phyloP scores from a whole-genome alignment of 2,329 filamentous ascomycete genomes.

The Pyrenophora graminea region DNA sequence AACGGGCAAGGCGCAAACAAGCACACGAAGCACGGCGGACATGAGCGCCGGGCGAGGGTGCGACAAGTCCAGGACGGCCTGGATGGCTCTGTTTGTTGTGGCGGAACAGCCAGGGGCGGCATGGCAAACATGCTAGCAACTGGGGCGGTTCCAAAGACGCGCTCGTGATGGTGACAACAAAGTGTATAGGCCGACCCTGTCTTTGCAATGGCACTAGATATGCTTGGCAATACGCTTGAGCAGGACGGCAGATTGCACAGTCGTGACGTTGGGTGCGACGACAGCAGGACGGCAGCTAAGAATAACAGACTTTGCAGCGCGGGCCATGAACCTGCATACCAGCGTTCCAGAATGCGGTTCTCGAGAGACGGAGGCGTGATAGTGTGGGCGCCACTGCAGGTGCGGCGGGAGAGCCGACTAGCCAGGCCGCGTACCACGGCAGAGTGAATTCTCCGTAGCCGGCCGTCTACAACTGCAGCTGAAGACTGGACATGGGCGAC shows the following conservation, averaged over 20 bases:
- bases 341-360: constrained; percentile 16
- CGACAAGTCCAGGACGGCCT: no score
- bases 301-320: constrained; percentile 9
- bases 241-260: neutral
- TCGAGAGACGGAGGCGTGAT: neutral
- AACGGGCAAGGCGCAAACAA: no score
- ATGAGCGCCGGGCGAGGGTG: no score
- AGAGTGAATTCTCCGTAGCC: constrained; percentile 3
- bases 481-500: no score
- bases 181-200: no score
- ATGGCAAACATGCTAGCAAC: no score
- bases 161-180: no score
- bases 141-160: neutral
- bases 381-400: constrained; percentile 13
- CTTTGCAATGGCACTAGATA: no score
- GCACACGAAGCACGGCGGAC: no score
- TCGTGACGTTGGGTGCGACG: constrained; percentile 5
- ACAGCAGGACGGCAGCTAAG: constrained; percentile 7
- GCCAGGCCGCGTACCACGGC: constrained; percentile 3
- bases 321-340: constrained; percentile 2
- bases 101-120: no score
- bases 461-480: neutral
- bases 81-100: no score
- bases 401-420: constrained; percentile 8
- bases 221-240: neutral